These are phyloP conservation scores for Strobilomyces dryophilus DNA, from an alignment of 768 basidiomycete species.

Conservation along the genomic window DNA sequence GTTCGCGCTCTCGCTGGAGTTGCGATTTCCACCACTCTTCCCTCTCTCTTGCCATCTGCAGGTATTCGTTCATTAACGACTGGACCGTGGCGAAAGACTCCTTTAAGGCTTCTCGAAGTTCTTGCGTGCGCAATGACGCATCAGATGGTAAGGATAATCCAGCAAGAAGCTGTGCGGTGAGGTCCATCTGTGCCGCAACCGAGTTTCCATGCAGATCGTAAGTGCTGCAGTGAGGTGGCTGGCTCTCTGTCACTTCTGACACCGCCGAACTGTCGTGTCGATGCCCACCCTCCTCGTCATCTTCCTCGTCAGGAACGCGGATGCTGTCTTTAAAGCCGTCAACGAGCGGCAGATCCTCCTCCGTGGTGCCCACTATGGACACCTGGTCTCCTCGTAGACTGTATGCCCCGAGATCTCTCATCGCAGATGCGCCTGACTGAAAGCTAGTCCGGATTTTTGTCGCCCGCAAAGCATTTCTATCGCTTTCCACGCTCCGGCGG, in stretches of 20 bases:
- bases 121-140: slow-evolving; percentile 24
- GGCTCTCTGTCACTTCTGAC: slow-evolving; percentile 35
- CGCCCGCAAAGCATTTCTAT: slow-evolving; percentile 35
- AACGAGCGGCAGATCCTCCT: slow-evolving; percentile 8
- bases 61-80: slow-evolving; percentile 60
- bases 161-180: slow-evolving; percentile 61
- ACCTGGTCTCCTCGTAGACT: slow-evolving; percentile 22
- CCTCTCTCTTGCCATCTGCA: slow-evolving; percentile 66
- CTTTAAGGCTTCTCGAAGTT: slow-evolving; percentile 49
- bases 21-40: slow-evolving; percentile 75
- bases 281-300: slow-evolving; percentile 28
- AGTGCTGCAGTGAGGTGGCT: slow-evolving; percentile 53
- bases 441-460: slow-evolving; percentile 29
- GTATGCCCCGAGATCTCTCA: slow-evolving; percentile 23
- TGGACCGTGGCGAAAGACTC: slow-evolving; percentile 58
- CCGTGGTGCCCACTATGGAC: slow-evolving; percentile 22
- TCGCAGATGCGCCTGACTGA: slow-evolving; percentile 24
- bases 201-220: slow-evolving; percentile 72
- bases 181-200: slow-evolving; percentile 70
- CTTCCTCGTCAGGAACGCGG: slow-evolving; percentile 28
- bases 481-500: slow-evolving; percentile 47
- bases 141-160: slow-evolving; percentile 36
- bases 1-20: slow-evolving; percentile 58
- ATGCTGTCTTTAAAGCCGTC: slow-evolving; percentile 16
- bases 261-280: slow-evolving; percentile 46